Conservation (phyloP, 192 early-diverging fungal genomes). For the Funneliformis geosporum region DNA sequence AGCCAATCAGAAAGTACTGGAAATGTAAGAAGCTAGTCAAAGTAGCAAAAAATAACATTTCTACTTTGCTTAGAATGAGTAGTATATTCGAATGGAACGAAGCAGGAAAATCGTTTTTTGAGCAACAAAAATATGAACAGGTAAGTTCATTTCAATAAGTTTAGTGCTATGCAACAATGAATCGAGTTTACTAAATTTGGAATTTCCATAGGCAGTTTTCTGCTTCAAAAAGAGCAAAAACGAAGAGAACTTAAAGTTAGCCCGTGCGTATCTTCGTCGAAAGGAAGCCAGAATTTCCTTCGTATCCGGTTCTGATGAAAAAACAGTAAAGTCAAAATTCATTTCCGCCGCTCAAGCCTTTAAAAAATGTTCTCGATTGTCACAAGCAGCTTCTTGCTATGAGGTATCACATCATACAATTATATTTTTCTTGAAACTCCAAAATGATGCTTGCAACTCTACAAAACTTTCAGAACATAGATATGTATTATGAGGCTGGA, state of each 20-base stretch:
- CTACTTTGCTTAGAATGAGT: slow-evolving; percentile 4
- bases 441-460: no score
- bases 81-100: background rate
- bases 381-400: slow-evolving; percentile 18
- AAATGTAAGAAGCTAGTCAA: background rate
- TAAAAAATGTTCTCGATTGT: background rate
- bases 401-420: no score
- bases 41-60: background rate
- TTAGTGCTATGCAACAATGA: background rate
- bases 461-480: background rate
- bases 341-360: background rate
- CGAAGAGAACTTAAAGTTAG: background rate
- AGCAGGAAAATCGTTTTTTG: slow-evolving; percentile 16
- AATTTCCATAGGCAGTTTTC: slow-evolving; percentile 10
- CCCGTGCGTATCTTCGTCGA: slow-evolving; percentile 6
- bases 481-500: background rate
- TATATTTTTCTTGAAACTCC: no score
- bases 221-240: slow-evolving; percentile 22
- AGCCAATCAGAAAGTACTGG: slow-evolving; percentile 16
- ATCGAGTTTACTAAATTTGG: background rate
- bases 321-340: background rate
- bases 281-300: slow-evolving; percentile 3
- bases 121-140: slow-evolving; percentile 14
- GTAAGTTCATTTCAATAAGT: background rate
- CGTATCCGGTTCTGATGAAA: slow-evolving; percentile 7